Percentiles rank a stretch among this genome's conserved stretches.
phyloP scores from a whole-genome alignment of 352 stramenopile genomes.

The Phytopythium litorale region DNA sequence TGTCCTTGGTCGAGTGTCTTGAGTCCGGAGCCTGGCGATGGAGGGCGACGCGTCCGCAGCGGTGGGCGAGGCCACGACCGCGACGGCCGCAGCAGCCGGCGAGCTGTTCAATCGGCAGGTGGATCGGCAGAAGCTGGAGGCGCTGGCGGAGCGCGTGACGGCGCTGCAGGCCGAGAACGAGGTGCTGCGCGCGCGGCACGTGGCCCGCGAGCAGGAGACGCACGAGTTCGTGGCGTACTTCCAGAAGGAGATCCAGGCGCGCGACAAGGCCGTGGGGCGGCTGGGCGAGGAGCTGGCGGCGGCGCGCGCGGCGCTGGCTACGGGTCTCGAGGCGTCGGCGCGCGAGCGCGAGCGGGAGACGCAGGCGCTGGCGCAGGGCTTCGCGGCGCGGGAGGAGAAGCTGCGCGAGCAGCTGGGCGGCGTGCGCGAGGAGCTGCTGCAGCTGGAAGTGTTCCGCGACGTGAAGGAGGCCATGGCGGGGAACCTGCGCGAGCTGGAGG shows the following conservation, averaged over 20 bases:
- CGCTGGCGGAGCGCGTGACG: constrained; percentile 53
- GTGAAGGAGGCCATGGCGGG: constrained; percentile 58
- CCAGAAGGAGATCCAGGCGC: constrained; percentile 88
- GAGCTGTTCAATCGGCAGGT: constrained; percentile 64
- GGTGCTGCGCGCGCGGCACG: constrained; percentile 62
- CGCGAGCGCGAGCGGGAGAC: constrained; percentile 41
- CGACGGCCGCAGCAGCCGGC: background rate
- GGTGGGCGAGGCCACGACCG: too few species aligned
- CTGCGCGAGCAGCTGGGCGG: constrained; percentile 54
- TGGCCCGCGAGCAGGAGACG: constrained; percentile 90
- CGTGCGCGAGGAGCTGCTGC: constrained; percentile 59
- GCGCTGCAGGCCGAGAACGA: constrained; percentile 80
- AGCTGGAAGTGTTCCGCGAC: constrained; percentile 65
- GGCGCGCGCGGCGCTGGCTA: constrained; percentile 50
- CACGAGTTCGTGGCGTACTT: constrained; percentile 95
- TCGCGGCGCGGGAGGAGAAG: constrained; percentile 44
- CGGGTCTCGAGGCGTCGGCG: constrained; percentile 50
- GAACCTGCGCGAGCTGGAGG: constrained; percentile 62
- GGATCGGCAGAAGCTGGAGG: constrained; percentile 54
- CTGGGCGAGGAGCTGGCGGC: constrained; percentile 82
- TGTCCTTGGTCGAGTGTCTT: too few species aligned
- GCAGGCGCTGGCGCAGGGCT: constrained; percentile 43
- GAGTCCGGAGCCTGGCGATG: too few species aligned
- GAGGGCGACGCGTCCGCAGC: too few species aligned
- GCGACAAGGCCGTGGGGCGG: constrained; percentile 68